Conservation (phyloP, 192 early-diverging fungal genomes). For the Globomyces pollinis-pini region DNA sequence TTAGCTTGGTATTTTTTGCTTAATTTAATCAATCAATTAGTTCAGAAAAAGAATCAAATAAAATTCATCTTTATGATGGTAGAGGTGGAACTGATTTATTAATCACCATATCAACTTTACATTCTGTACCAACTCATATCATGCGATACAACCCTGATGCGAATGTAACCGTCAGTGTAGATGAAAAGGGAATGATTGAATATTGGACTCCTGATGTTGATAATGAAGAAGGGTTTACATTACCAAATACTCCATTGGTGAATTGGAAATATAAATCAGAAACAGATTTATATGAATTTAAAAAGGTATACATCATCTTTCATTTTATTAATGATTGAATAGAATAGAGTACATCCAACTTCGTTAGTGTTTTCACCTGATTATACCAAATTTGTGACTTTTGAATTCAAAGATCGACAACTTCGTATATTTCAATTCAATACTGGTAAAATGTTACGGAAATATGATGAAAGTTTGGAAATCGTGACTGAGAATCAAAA, state of each 20-base stretch:
- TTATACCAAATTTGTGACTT: slow-evolving; percentile 76
- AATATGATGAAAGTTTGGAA: slow-evolving; percentile 84
- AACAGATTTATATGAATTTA: slow-evolving; percentile 94
- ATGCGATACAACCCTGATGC: slow-evolving; percentile 73
- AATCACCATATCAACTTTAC: slow-evolving; percentile 55
- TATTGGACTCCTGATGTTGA: slow-evolving; percentile 77
- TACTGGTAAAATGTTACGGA: slow-evolving; percentile 79
- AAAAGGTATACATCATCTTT: no score
- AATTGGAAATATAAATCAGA: slow-evolving; percentile 83
- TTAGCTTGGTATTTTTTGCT: slow-evolving; percentile 66
- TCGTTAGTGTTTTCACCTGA: slow-evolving; percentile 78
- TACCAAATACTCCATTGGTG: slow-evolving; percentile 42
- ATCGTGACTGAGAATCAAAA: slow-evolving; percentile 84
- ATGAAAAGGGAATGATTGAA: slow-evolving; percentile 84
- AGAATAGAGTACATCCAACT: slow-evolving; percentile 66
- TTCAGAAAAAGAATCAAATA: slow-evolving; percentile 63
- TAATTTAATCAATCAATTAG: no score
- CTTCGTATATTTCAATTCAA: slow-evolving; percentile 76
- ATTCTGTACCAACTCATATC: slow-evolving; percentile 64
- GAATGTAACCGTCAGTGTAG: slow-evolving; percentile 75
- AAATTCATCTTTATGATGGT: slow-evolving; percentile 79
- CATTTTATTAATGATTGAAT: no score
- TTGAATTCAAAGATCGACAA: slow-evolving; percentile 72
- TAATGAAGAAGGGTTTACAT: slow-evolving; percentile 17
- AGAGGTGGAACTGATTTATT: slow-evolving; percentile 18